phyloP scores from a whole-genome alignment of 2,329 filamentous ascomycete genomes.

The Pseudovirgaria hyperparasitica region DNA sequence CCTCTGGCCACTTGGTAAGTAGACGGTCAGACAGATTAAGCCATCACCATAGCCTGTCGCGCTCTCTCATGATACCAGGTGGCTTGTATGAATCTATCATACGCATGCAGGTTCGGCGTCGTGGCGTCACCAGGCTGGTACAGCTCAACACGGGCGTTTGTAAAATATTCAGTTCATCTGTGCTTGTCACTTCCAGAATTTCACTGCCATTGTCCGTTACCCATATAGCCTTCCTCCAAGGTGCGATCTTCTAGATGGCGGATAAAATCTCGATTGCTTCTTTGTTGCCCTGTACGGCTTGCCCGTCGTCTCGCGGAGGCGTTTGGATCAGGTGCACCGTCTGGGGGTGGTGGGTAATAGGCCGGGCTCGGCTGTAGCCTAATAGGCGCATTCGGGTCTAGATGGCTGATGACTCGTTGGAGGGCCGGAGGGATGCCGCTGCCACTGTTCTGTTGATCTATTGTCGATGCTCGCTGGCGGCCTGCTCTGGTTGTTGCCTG shows the following conservation, averaged over 20 bases:
- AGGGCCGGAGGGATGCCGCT: slow-evolving; percentile 86
- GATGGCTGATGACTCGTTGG: slow-evolving; percentile 87
- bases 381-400: slow-evolving; percentile 90
- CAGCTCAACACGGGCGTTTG: too few species aligned
- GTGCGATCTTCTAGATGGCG: slow-evolving; percentile 89
- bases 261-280: slow-evolving; percentile 75
- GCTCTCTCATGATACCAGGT: too few species aligned
- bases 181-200: neutral
- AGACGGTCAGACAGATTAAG: too few species aligned
- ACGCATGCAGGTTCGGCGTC: too few species aligned
- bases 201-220: slow-evolving; percentile 55
- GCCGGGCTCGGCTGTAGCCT: slow-evolving; percentile 88
- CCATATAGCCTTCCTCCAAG: slow-evolving; percentile 82
- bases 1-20: too few species aligned
- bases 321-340: slow-evolving; percentile 60
- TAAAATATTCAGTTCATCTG: neutral
- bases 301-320: slow-evolving; percentile 59
- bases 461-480: slow-evolving; percentile 83
- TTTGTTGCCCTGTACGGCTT: slow-evolving; percentile 51
- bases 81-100: too few species aligned
- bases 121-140: too few species aligned
- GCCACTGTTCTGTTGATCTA: slow-evolving; percentile 78
- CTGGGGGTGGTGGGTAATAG: slow-evolving; percentile 87
- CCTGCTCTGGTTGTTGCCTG: slow-evolving; percentile 67
- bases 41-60: too few species aligned